Conservation (phyloP, 768 basidiomycete species). For the Ramaria rubella region DNA sequence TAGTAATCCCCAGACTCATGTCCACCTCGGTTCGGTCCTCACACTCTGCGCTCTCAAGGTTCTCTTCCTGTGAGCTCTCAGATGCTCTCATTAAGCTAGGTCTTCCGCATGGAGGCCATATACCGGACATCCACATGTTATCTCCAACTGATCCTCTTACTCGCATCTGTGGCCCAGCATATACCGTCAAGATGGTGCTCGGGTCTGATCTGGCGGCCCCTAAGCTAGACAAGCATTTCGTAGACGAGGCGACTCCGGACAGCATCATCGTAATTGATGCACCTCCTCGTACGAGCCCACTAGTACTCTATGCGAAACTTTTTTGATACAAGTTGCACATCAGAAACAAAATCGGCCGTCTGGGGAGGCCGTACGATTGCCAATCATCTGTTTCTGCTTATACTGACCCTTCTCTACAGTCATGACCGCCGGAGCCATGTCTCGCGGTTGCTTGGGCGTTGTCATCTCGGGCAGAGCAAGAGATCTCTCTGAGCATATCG, state of each 20-base stretch:
- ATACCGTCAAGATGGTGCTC: slow-evolving; percentile 79
- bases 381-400: slow-evolving; percentile 8
- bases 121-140: slow-evolving; percentile 68
- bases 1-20: slow-evolving; percentile 1
- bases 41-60: slow-evolving; percentile 24
- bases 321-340: not conserved
- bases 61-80: slow-evolving; percentile 79
- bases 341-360: slow-evolving; percentile 71
- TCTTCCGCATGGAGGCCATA: slow-evolving; percentile 61
- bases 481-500: slow-evolving; percentile 73
- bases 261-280: slow-evolving; percentile 69
- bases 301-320: slow-evolving; percentile 4
- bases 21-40: not conserved
- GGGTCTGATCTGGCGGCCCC: slow-evolving; percentile 53
- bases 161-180: slow-evolving; percentile 69
- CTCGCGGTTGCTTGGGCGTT: slow-evolving; percentile 62
- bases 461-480: slow-evolving; percentile 82
- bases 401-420: slow-evolving; percentile 22
- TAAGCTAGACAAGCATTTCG: slow-evolving; percentile 65
- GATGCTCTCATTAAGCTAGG: slow-evolving; percentile 84
- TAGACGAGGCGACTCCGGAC: slow-evolving; percentile 64
- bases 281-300: slow-evolving; percentile 51
- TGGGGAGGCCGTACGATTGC: slow-evolving; percentile 62
- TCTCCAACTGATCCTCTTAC: slow-evolving; percentile 37
- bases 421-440: slow-evolving; percentile 81